Evolutionary conservation across 2,329 filamentous ascomycete species (phyloP).

Genomic region (Epichloe glyceriae): DNA sequence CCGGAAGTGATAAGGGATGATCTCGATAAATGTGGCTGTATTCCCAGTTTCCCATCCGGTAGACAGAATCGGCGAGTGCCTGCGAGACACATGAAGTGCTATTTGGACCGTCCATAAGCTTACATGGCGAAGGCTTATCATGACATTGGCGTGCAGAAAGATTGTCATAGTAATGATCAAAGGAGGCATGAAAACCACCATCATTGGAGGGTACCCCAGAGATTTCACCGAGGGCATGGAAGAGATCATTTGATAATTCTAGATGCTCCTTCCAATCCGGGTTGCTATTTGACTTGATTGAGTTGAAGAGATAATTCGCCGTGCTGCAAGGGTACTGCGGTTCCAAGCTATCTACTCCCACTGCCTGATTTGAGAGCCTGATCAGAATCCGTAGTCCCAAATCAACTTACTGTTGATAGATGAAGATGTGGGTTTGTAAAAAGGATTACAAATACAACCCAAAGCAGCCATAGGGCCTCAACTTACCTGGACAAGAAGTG

Average conservation of each 20-base stretch:
- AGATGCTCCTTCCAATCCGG: slow-evolving; percentile 53
- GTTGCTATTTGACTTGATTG: slow-evolving; percentile 31
- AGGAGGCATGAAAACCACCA: slow-evolving; percentile 53
- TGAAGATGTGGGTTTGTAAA: not conserved
- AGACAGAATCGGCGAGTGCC: slow-evolving; percentile 52
- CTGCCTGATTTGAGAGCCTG: slow-evolving; percentile 20
- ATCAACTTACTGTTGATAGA: no score
- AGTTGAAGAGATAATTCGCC: slow-evolving; percentile 28
- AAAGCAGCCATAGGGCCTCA: not conserved
- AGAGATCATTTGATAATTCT: slow-evolving; percentile 39
- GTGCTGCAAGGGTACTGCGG: slow-evolving; percentile 55
- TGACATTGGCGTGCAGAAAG: slow-evolving; percentile 70
- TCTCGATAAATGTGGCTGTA: slow-evolving; percentile 70
- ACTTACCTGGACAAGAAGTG: slow-evolving; percentile 33
- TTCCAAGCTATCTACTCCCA: slow-evolving; percentile 57
- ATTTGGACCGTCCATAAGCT: slow-evolving; percentile 29
- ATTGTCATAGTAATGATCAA: slow-evolving; percentile 80
- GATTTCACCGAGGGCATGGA: slow-evolving; percentile 48
- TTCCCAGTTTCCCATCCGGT: slow-evolving; percentile 67
- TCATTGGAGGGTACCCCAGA: slow-evolving; percentile 48
- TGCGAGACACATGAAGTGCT: slow-evolving; percentile 48
- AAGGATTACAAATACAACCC: not conserved
- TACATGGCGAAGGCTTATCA: slow-evolving; percentile 57
- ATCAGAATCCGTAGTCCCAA: not conserved
- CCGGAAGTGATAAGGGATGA: slow-evolving; percentile 44